Evolutionary conservation across 139 green algal genomes (phyloP).

Genomic region (Chlamydomonas sphaeroides): DNA sequence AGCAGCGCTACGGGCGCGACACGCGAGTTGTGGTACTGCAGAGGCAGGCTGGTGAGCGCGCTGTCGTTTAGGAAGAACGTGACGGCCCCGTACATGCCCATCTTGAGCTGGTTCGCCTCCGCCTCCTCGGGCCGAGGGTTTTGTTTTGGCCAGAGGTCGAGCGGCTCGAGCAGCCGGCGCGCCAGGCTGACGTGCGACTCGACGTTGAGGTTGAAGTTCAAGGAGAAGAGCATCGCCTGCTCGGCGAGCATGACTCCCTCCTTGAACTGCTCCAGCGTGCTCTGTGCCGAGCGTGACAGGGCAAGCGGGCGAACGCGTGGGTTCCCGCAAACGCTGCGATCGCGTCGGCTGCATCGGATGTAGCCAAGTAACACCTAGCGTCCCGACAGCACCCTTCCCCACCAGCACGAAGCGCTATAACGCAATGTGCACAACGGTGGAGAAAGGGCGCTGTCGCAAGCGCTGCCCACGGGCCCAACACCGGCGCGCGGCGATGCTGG

Average conservation of each 20-base stretch:
- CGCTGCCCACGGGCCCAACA: too few species aligned
- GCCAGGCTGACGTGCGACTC: conserved; percentile 27
- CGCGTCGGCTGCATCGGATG: too few species aligned
- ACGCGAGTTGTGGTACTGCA: conserved; percentile 9
- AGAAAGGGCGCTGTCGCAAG: too few species aligned
- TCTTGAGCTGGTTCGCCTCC: conserved; percentile 20
- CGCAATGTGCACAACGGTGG: too few species aligned
- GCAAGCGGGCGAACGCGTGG: too few species aligned
- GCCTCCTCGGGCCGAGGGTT: conserved; percentile 6
- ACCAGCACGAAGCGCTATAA: too few species aligned
- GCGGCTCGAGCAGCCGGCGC: conserved; percentile 6
- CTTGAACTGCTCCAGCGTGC: conserved; percentile 29
- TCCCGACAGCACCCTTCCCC: too few species aligned
- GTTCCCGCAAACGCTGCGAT: too few species aligned
- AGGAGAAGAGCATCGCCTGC: conserved; percentile 33
- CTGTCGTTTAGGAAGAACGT: conserved; percentile 43
- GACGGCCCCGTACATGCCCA: background rate
- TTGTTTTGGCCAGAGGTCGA: background rate
- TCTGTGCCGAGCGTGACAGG: too few species aligned
- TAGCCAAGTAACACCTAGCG: too few species aligned
- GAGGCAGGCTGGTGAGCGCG: background rate
- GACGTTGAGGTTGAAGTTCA: conserved; percentile 45
- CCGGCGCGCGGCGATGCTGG: too few species aligned
- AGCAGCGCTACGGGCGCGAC: conserved; percentile 3
- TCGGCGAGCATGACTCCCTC: conserved; percentile 29